A percentile compares a stretch with the other conserved stretches of the same genome.
Conservation (phyloP, 179 eudicot genomes). For the Heliamphora pulchella region DNA sequence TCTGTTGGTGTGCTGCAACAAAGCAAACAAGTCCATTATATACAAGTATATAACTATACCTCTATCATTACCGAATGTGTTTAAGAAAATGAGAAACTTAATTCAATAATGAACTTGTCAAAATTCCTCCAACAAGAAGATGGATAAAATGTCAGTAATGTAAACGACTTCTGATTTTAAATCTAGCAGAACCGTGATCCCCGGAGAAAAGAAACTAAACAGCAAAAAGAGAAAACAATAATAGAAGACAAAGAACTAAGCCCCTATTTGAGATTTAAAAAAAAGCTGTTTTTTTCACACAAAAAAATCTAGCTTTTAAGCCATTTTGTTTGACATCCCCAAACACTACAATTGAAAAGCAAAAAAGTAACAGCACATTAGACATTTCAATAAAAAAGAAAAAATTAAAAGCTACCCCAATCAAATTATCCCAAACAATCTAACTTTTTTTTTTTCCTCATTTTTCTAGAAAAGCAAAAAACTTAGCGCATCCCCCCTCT, state of each 20-base stretch:
- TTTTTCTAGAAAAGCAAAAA: no score
- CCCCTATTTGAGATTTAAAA: no score
- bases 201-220: neutral
- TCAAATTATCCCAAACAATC: no score
- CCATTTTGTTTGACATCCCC: no score
- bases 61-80: neutral
- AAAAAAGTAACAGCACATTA: no score
- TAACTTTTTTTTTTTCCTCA: no score
- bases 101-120: neutral
- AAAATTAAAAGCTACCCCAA: no score
- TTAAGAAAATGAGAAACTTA: neutral
- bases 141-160: neutral
- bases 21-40: neutral
- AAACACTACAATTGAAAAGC: no score
- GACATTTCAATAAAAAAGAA: no score
- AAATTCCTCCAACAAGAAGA: neutral
- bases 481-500: no score
- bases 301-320: no score
- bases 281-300: no score
- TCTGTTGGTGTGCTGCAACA: constrained; percentile 75
- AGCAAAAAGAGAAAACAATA: neutral
- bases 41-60: neutral
- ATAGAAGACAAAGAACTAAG: neutral
- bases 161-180: neutral
- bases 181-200: neutral